Evolutionary conservation across 2,329 filamentous ascomycete genomes (phyloP).

Genomic region (Fusarium kyushuense): DNA sequence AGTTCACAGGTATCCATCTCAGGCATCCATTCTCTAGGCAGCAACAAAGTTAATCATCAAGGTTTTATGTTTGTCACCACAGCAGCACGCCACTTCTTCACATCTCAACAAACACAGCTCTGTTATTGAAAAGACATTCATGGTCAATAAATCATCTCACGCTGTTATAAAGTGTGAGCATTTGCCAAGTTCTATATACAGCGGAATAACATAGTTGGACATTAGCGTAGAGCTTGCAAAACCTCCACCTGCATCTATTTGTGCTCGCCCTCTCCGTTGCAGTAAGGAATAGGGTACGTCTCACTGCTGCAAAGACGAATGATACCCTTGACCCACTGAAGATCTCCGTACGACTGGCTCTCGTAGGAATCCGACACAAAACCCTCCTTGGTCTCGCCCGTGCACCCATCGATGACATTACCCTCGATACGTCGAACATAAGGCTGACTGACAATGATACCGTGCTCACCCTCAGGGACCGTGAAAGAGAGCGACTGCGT

Average conservation of each 20-base stretch:
- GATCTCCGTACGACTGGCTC: conserved; percentile 33
- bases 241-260: background rate
- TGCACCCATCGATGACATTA: conserved; percentile 32
- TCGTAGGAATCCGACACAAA: conserved; percentile 37
- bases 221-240: background rate
- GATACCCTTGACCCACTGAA: conserved; percentile 43
- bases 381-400: conserved; percentile 21
- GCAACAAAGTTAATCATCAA: background rate
- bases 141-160: background rate
- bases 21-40: background rate
- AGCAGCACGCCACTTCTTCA: background rate
- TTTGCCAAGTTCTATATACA: background rate
- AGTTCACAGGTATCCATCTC: no score
- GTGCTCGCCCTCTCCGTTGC: conserved; percentile 37
- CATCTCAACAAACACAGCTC: no score
- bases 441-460: conserved; percentile 43
- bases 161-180: background rate
- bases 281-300: conserved; percentile 41
- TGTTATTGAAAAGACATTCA: background rate
- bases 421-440: conserved; percentile 40
- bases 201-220: no score
- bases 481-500: conserved; percentile 33
- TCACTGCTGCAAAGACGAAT: conserved; percentile 42
- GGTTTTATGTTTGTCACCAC: background rate
- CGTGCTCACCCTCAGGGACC: conserved; percentile 32